Conservation (phyloP, 2,329 filamentous ascomycete species). For the Achaetomium macrosporum region DNA sequence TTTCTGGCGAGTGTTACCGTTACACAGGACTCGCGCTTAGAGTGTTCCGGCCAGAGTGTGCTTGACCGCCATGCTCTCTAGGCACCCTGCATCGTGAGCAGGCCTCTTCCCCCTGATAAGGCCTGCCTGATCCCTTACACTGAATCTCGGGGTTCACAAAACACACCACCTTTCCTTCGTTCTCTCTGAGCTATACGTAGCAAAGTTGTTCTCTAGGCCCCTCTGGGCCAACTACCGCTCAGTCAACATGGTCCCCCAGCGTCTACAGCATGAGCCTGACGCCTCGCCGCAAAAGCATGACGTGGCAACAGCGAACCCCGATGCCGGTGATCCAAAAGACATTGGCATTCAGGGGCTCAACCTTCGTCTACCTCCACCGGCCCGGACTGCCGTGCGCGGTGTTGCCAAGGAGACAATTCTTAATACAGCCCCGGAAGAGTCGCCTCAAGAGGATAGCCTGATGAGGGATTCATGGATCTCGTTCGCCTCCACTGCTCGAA, state of each 20-base stretch:
- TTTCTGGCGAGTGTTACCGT: neutral
- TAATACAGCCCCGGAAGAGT: neutral
- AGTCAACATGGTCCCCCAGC: neutral
- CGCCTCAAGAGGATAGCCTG: neutral
- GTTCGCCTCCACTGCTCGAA: constrained; percentile 14
- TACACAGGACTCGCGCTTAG: neutral
- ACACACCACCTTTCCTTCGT: no score
- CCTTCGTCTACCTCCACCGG: neutral
- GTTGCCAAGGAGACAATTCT: constrained; percentile 1
- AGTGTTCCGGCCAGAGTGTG: no score
- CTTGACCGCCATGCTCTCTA: no score
- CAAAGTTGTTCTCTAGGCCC: no score
- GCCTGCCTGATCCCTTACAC: no score
- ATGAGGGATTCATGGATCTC: constrained; percentile 17
- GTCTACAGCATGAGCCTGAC: neutral
- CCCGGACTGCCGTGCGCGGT: neutral
- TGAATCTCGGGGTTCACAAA: no score
- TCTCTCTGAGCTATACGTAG: no score
- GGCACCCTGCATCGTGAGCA: no score
- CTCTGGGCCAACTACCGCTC: no score
- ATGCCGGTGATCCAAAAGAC: neutral
- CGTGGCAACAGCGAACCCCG: neutral
- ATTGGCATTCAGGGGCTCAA: neutral
- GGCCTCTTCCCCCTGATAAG: no score
- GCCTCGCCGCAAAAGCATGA: neutral